These are phyloP conservation scores for Martiniozyma abietophila DNA, from an alignment of 805 yeast genomes.

Conservation along the genomic window DNA sequence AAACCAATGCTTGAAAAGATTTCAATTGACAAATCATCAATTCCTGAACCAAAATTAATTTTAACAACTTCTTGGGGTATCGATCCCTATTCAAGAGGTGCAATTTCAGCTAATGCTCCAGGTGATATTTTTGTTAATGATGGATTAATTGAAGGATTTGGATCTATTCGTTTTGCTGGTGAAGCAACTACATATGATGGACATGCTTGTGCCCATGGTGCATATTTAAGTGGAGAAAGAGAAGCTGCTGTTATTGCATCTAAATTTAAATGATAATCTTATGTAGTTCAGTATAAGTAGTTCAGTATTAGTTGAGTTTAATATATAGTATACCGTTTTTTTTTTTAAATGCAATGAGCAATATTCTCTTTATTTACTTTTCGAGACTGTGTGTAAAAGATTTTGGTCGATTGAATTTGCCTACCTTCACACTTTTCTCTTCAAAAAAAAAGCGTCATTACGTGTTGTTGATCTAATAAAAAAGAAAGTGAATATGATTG, in stretches of 20 bases:
- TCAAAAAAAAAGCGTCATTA: no score
- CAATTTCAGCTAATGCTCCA: slow-evolving; percentile 34
- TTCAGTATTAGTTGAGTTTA: no score
- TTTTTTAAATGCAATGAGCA: no score
- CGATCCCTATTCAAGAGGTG: slow-evolving; percentile 44
- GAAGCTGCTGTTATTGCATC: slow-evolving; percentile 34
- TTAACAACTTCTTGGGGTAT: slow-evolving; percentile 37
- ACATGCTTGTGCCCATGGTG: slow-evolving; percentile 53
- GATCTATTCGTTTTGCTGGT: slow-evolving; percentile 43
- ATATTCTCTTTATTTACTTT: no score
- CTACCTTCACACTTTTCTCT: no score
- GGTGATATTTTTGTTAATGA: slow-evolving; percentile 33
- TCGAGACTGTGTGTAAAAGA: no score
- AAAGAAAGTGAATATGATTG: neutral
- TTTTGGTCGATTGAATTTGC: no score
- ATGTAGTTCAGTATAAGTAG: no score
- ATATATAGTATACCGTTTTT: no score
- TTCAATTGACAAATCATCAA: no score
- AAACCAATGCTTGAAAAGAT: slow-evolving; percentile 32
- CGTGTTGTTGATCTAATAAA: neutral
- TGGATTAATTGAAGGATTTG: slow-evolving; percentile 24
- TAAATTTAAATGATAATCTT: no score
- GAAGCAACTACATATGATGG: slow-evolving; percentile 45
- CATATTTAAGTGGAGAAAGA: slow-evolving; percentile 40
- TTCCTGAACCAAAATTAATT: slow-evolving; percentile 21